Evolutionary conservation across 2,329 filamentous ascomycete species (phyloP).

Genomic region (Mycosphaerelloides madeirae): DNA sequence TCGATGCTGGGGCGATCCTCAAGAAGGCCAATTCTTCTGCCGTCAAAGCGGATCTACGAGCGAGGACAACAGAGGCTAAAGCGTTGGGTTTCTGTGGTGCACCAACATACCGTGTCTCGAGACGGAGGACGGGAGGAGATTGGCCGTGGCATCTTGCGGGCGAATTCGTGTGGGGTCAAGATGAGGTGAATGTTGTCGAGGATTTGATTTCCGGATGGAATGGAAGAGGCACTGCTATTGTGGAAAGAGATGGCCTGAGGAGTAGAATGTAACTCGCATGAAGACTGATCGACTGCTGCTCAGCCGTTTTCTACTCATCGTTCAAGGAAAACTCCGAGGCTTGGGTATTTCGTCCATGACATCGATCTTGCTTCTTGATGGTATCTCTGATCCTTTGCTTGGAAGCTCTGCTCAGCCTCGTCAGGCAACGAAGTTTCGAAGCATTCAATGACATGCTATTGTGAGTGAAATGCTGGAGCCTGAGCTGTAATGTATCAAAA

Average conservation of each 20-base stretch:
- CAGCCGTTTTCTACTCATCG: no score
- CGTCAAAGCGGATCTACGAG: slow-evolving; percentile 18
- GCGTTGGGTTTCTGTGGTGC: slow-evolving; percentile 20
- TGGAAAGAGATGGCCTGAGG: slow-evolving; percentile 2
- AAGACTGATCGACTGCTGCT: no score
- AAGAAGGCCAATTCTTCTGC: slow-evolving; percentile 11
- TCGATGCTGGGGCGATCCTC: slow-evolving; percentile 12
- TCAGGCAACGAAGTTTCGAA: no score
- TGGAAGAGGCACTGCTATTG: slow-evolving; percentile 9
- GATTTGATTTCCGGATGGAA: slow-evolving; percentile 21
- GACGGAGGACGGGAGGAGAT: slow-evolving; percentile 6
- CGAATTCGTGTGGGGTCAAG: slow-evolving; percentile 24
- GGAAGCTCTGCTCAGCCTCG: no score
- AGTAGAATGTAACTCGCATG: slow-evolving; percentile 4
- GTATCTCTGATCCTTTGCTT: no score
- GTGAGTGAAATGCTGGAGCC: no score
- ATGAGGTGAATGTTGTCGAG: slow-evolving; percentile 20
- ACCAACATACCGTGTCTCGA: slow-evolving; percentile 20
- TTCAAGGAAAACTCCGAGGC: no score
- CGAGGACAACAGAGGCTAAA: slow-evolving; percentile 18
- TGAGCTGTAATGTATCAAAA: no score
- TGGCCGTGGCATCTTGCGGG: slow-evolving; percentile 13
- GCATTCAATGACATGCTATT: no score
- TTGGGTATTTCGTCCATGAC: no score
- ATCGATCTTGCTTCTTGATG: no score